A percentile compares a stretch with the other conserved stretches of the same genome.
These are phyloP conservation scores for Castanopsis chinensis DNA, from an alignment of 306 rosid species.

Conservation along the genomic window DNA sequence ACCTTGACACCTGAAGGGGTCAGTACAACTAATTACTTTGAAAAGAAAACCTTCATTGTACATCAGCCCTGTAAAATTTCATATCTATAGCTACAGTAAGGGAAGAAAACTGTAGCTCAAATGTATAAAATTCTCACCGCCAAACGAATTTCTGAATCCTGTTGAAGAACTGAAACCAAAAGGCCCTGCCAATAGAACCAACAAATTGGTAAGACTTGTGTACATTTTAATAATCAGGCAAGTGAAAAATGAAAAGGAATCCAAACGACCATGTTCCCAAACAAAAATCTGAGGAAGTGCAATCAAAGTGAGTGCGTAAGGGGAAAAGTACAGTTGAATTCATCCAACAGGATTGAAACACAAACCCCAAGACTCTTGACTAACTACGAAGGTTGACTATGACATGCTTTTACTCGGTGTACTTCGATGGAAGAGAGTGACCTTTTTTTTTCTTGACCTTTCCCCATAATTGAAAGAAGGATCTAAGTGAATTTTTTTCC, in stretches of 20 bases:
- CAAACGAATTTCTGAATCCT: slow-evolving; percentile 72
- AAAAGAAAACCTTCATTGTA: background rate
- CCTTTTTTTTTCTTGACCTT: background rate
- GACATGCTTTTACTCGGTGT: background rate
- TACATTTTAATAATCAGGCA: slow-evolving; percentile 9
- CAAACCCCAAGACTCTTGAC: background rate
- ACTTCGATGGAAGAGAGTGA: background rate
- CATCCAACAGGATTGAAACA: slow-evolving; percentile 5
- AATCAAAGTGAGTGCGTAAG: background rate
- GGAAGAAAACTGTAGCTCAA: slow-evolving; percentile 4
- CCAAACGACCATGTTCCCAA: background rate
- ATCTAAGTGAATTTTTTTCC: too few species aligned
- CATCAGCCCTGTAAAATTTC: background rate
- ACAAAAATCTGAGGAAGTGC: background rate
- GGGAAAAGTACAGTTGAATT: background rate
- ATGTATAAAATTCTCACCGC: slow-evolving; percentile 60
- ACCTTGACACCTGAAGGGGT: background rate
- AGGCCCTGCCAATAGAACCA: slow-evolving; percentile 66
- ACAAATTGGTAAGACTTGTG: slow-evolving; percentile 25
- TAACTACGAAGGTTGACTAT: background rate
- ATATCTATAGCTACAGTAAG: background rate
- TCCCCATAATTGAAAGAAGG: background rate
- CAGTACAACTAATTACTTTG: background rate
- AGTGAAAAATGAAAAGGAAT: slow-evolving; percentile 14
- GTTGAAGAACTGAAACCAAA: slow-evolving; percentile 68